phyloP scores from a whole-genome alignment of 1,139 yeast genomes.

The Taphrina sp. region DNA sequence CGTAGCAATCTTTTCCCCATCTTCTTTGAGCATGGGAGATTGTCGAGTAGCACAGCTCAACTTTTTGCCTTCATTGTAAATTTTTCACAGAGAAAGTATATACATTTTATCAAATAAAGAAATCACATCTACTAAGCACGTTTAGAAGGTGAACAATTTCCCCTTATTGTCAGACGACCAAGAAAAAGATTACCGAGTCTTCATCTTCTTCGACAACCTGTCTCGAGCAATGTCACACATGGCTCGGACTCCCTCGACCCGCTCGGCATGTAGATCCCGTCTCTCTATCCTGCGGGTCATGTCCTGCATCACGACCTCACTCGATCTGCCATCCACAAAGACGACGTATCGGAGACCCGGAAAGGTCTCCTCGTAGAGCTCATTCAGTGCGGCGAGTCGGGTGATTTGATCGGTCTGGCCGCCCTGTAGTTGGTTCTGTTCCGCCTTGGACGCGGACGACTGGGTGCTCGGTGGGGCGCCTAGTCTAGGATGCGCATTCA shows the following conservation, averaged over 20 bases:
- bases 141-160: no score
- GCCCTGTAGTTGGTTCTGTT: constrained; percentile 64
- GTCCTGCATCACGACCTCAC: constrained; percentile 62
- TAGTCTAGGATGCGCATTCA: constrained; percentile 77
- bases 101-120: no score
- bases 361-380: constrained; percentile 61
- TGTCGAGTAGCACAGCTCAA: no score
- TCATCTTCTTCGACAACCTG: no score
- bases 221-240: constrained; percentile 22
- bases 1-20: no score
- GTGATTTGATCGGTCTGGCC: constrained; percentile 50
- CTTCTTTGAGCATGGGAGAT: no score
- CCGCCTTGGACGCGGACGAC: constrained; percentile 65
- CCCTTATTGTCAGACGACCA: no score
- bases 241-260: constrained; percentile 15
- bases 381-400: constrained; percentile 56
- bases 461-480: constrained; percentile 58
- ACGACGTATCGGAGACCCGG: constrained; percentile 89
- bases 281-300: constrained; percentile 63
- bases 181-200: no score
- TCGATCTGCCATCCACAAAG: constrained; percentile 78
- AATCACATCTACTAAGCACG: no score
- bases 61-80: no score
- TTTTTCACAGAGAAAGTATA: no score
- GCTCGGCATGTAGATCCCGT: constrained; percentile 37